phyloP scores from a whole-genome alignment of 805 yeast species.

The Metschnikowia vanudenii region DNA sequence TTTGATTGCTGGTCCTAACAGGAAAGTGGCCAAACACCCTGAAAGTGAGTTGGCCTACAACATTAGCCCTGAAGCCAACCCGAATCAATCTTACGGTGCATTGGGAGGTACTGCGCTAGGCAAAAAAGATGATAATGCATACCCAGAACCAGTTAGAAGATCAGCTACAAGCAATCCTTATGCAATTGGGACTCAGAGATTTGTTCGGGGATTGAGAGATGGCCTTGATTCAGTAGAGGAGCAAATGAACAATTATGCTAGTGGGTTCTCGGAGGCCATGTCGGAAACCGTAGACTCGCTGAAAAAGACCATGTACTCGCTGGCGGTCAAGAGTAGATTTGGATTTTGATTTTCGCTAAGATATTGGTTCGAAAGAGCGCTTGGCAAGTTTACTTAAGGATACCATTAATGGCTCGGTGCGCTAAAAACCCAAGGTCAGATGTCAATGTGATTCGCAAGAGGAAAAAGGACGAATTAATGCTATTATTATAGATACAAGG shows the following conservation, averaged over 20 bases:
- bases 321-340: constrained; percentile 52
- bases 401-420: too few species aligned
- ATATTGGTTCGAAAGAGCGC: too few species aligned
- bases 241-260: constrained; percentile 56
- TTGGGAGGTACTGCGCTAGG: constrained; percentile 16
- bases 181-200: constrained; percentile 39
- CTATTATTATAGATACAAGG: too few species aligned
- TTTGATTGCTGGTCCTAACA: constrained; percentile 71
- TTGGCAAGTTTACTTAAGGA: too few species aligned
- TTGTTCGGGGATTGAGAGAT: constrained; percentile 47
- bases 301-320: constrained; percentile 49
- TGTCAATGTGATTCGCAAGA: too few species aligned
- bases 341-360: constrained; percentile 38
- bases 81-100: constrained; percentile 32
- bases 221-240: constrained; percentile 56
- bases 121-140: constrained; percentile 24
- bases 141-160: constrained; percentile 49
- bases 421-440: too few species aligned
- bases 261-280: constrained; percentile 50
- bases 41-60: constrained; percentile 57
- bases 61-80: constrained; percentile 46
- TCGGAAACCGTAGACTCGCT: constrained; percentile 50
- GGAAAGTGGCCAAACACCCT: constrained; percentile 57
- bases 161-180: constrained; percentile 26
- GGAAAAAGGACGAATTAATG: too few species aligned